Base-by-base conservation (phyloP, 2,329 filamentous ascomycete species). In the Colletotrichum destructivum region DNA sequence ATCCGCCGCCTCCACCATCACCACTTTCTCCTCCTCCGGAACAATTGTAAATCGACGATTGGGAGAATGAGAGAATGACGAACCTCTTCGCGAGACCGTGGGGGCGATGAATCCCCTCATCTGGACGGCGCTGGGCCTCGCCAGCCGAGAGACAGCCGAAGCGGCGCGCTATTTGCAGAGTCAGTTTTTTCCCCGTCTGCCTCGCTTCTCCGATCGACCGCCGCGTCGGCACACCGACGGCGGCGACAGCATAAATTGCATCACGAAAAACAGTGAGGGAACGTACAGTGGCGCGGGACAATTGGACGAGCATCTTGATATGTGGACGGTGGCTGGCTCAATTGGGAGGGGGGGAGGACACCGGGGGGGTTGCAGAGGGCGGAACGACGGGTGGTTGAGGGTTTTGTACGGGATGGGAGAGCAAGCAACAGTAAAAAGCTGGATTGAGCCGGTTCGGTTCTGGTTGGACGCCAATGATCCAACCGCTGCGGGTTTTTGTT, bases 1-100 rank as follows among this genome's bases (percentile, higher is more conserved):
- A 31, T 42, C 47, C n/a, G 35, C 46, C 18, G 52, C 54, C 57
- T 16, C n/a, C 16, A 31, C 31, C 49, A 47, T 21, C 23, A 35
- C 40, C 56, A 49, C 31, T 23, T 15, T 38, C 51, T 51, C 52
- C 26, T 38, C 40, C 56, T 38, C 57, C 42, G 52, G 40, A n/a
- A 31, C 55, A 31, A 54, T 51, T 38, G 35, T 31, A 44, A 62
- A 54, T 52, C 26, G 54, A 60, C 35, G 60, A 56, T 40, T 44
- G 52, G 18, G 56, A 47, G 62, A 69, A 69, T 56, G n/a, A 66
- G 26, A 62, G 55, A 64, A 64, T 67, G 62, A 83, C 89, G 83
- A 87, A 91, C 89, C 88, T 88, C 88, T 86, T 81, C 89, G 86
- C 75, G 88, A 88, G 77, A 89, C 85, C 64, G 89, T 90, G 74